Percentiles rank a stretch among this genome's conserved stretches.
These are phyloP conservation scores for Plasmopara muralis DNA, from an alignment of 352 stramenopile genomes.

Conservation along the genomic window DNA sequence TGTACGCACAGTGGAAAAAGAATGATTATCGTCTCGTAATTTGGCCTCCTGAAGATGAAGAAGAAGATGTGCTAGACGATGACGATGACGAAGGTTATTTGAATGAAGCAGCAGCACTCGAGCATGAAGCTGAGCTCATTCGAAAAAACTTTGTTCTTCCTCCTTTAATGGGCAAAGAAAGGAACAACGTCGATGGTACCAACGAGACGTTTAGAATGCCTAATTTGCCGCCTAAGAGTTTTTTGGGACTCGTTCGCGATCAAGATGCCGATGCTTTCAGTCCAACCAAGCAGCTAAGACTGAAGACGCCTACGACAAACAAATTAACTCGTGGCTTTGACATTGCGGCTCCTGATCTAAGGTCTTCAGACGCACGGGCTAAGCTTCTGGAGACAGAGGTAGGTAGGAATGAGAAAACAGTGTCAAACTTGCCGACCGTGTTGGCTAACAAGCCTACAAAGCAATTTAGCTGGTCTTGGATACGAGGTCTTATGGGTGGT, in stretches of 20 bases:
- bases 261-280: constrained; percentile 14
- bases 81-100: constrained; percentile 66
- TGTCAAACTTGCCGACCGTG: constrained; percentile 7
- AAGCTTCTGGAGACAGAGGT: not conserved
- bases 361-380: not conserved
- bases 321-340: constrained; percentile 4
- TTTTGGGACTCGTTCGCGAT: constrained; percentile 15
- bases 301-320: constrained; percentile 11
- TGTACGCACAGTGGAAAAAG: constrained; percentile 70
- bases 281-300: constrained; percentile 13
- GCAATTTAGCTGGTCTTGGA: constrained; percentile 25
- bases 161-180: constrained; percentile 56
- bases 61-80: constrained; percentile 72
- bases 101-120: constrained; percentile 57
- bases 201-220: constrained; percentile 82
- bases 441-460: not conserved
- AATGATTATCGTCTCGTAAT: constrained; percentile 83
- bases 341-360: not conserved
- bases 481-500: constrained; percentile 29
- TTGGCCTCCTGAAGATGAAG: constrained; percentile 73
- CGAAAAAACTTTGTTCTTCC: constrained; percentile 73
- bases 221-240: constrained; percentile 47
- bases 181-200: constrained; percentile 45
- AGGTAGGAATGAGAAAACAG: not conserved
- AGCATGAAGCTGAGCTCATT: constrained; percentile 71